phyloP scores from a whole-genome alignment of 441 rosid species.

The Populus hybrid region DNA sequence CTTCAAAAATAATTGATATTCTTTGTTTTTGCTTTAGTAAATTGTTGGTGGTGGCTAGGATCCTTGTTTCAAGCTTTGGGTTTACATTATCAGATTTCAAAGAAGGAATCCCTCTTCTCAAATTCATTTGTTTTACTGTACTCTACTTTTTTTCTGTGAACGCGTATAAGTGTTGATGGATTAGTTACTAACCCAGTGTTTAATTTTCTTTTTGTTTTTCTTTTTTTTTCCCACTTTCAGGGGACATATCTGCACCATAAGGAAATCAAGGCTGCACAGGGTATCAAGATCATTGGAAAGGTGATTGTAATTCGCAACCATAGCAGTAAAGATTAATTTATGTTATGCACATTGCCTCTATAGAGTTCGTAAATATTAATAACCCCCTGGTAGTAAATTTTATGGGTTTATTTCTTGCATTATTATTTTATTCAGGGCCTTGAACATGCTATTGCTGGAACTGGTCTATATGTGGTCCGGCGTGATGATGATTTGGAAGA shows the following conservation, averaged over 20 bases:
- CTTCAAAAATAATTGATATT: background rate
- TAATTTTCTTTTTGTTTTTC: constrained; percentile 9
- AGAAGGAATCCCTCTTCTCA: background rate
- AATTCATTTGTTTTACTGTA: background rate
- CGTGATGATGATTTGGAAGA: constrained; percentile 79
- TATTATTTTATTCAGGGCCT: constrained; percentile 56
- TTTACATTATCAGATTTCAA: background rate
- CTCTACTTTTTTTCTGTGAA: background rate
- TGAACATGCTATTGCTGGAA: constrained; percentile 94
- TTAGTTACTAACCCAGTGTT: constrained; percentile 13
- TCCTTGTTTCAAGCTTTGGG: constrained; percentile 8
- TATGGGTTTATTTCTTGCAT: constrained; percentile 11
- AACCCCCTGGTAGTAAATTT: constrained; percentile 2
- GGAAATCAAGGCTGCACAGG: constrained; percentile 43
- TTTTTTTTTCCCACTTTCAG: constrained; percentile 33
- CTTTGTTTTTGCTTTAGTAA: background rate
- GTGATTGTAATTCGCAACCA: constrained; percentile 29
- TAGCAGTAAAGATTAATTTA: background rate
- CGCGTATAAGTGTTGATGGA: background rate
- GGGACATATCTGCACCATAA: constrained; percentile 76
- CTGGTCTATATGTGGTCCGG: constrained; percentile 74
- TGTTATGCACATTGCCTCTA: background rate
- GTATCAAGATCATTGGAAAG: constrained; percentile 94
- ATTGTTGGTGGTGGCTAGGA: background rate
- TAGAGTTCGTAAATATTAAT: background rate